A percentile compares a stretch with the other conserved stretches of the same genome.
These are phyloP conservation scores for Tetracladium setigerum DNA, from an alignment of 495 filamentous ascomycete species.

Conservation along the genomic window DNA sequence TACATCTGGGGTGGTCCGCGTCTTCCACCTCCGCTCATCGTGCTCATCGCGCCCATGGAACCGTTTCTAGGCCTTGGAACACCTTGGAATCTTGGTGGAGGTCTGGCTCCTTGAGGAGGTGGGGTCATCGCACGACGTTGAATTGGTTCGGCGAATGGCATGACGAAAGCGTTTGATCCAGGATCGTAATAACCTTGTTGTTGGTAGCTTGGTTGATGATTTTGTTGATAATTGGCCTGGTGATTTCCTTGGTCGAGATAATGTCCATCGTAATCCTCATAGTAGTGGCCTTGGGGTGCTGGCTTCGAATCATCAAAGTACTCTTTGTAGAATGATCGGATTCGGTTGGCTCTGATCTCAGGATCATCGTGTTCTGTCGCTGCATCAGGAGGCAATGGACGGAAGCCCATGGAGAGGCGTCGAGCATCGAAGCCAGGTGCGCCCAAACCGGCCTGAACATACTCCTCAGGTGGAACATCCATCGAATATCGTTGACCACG, in stretches of 20 bases:
- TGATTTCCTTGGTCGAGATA: conserved; percentile 47
- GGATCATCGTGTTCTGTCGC: conserved; percentile 74
- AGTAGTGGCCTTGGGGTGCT: conserved; percentile 43
- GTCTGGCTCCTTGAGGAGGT: conserved; percentile 55
- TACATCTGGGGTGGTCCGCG: conserved; percentile 10
- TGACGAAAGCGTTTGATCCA: conserved; percentile 63
- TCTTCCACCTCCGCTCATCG: conserved; percentile 21
- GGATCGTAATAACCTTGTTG: conserved; percentile 61
- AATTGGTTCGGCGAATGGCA: conserved; percentile 74
- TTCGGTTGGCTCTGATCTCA: conserved; percentile 90
- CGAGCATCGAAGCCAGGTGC: conserved; percentile 56
- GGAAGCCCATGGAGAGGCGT: conserved; percentile 79
- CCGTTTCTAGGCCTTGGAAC: conserved; percentile 30
- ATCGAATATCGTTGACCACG: conserved; percentile 21
- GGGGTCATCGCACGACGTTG: conserved; percentile 94
- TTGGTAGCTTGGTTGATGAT: too few species aligned
- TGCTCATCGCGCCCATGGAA: conserved; percentile 20
- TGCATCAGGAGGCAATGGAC: conserved; percentile 82
- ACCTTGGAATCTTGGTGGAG: conserved; percentile 62
- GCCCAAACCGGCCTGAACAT: conserved; percentile 29
- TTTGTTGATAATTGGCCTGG: neutral
- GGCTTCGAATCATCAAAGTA: conserved; percentile 87
- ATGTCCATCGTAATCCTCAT: conserved; percentile 61
- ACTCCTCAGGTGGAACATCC: conserved; percentile 19
- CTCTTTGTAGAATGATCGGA: conserved; percentile 98